These are phyloP conservation scores for Boletus sp. DNA, from an alignment of 768 basidiomycete genomes.

Conservation along the genomic window DNA sequence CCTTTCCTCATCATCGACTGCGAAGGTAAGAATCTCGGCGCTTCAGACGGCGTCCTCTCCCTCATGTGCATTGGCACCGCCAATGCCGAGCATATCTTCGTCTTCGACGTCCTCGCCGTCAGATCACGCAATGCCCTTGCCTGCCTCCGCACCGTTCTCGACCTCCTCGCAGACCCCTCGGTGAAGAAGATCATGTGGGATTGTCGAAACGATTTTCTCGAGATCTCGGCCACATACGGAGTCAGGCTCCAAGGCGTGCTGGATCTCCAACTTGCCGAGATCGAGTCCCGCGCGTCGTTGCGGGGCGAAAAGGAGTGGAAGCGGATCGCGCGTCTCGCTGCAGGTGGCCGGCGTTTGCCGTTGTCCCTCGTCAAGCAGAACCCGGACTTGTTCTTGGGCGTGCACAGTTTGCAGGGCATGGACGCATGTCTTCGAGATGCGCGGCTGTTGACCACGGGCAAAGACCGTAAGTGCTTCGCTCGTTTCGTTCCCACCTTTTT, in stretches of 20 bases:
- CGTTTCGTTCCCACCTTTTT: not conserved
- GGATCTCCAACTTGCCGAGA: slow-evolving; percentile 43
- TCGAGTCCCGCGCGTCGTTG: slow-evolving; percentile 27
- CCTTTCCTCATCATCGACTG: slow-evolving; percentile 38
- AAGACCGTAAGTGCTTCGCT: slow-evolving; percentile 31
- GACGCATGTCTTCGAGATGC: slow-evolving; percentile 32
- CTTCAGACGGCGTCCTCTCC: slow-evolving; percentile 30
- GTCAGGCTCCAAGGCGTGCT: slow-evolving; percentile 33
- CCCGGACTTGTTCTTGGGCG: slow-evolving; percentile 24
- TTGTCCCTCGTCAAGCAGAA: slow-evolving; percentile 23
- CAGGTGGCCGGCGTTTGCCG: slow-evolving; percentile 24
- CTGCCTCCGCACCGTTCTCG: slow-evolving; percentile 25
- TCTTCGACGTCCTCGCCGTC: slow-evolving; percentile 39
- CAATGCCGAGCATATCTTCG: slow-evolving; percentile 32
- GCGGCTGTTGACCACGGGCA: slow-evolving; percentile 24
- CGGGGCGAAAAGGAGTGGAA: slow-evolving; percentile 28
- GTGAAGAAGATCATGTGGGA: slow-evolving; percentile 44
- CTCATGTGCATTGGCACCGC: slow-evolving; percentile 37
- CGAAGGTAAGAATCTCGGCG: slow-evolving; percentile 38
- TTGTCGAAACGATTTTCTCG: slow-evolving; percentile 41
- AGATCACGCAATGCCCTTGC: slow-evolving; percentile 9
- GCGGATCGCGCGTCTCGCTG: slow-evolving; percentile 27
- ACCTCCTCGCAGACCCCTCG: slow-evolving; percentile 27
- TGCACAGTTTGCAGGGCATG: slow-evolving; percentile 38
- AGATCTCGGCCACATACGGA: slow-evolving; percentile 31